Percentiles rank a stretch among this genome's conserved stretches.
Evolutionary conservation across 768 basidiomycete genomes (phyloP).

Genomic region (Lactarius sanguifluus): DNA sequence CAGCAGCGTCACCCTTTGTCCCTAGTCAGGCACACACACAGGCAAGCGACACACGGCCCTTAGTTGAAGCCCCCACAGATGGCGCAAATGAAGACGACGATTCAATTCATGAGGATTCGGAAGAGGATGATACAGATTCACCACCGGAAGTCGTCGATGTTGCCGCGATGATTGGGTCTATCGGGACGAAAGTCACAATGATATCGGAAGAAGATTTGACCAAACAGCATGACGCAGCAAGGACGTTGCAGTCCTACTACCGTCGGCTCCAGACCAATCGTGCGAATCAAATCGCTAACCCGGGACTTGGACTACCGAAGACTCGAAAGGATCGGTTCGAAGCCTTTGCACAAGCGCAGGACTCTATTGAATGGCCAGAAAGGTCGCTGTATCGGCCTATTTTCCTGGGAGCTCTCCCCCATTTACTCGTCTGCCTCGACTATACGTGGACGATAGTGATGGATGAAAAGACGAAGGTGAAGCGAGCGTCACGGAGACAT

Average conservation of each 20-base stretch:
- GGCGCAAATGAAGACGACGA: constrained; percentile 7
- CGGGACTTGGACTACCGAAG: constrained; percentile 20
- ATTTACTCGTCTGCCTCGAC: constrained; percentile 25
- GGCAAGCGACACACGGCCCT: background rate
- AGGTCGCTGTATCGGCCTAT: constrained; percentile 24
- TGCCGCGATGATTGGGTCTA: constrained; percentile 14
- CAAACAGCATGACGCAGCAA: constrained; percentile 15
- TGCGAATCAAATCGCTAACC: constrained; percentile 7
- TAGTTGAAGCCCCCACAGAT: background rate
- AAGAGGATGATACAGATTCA: constrained; percentile 11
- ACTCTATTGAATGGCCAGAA: constrained; percentile 13
- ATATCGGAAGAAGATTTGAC: constrained; percentile 9
- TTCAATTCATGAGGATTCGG: background rate
- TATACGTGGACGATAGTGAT: background rate
- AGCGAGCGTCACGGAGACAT: constrained; percentile 15
- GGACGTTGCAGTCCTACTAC: constrained; percentile 17
- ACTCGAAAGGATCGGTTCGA: constrained; percentile 16
- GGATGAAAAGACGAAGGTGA: constrained; percentile 22
- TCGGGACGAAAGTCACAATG: constrained; percentile 6
- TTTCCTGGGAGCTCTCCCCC: constrained; percentile 28
- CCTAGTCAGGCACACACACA: constrained; percentile 2
- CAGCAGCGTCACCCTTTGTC: constrained; percentile 17
- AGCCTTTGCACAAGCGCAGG: constrained; percentile 9
- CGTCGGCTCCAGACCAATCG: constrained; percentile 18
- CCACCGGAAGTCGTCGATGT: constrained; percentile 6